These are phyloP conservation scores for Acidomyces sp. DNA, from an alignment of 495 filamentous ascomycete species.

Conservation along the genomic window DNA sequence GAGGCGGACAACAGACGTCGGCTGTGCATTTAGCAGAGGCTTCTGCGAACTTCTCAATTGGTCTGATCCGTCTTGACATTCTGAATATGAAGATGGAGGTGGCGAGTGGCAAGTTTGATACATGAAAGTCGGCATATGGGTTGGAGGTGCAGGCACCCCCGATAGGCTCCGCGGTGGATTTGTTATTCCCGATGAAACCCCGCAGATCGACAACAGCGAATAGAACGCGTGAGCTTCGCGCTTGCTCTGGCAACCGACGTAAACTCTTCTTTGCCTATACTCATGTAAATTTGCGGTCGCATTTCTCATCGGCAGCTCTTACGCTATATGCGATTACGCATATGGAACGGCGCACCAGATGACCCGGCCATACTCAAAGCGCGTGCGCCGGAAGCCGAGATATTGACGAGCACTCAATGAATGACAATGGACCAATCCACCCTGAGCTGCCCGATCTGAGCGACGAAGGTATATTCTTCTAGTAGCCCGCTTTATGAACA, in stretches of 20 bases:
- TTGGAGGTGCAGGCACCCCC: too few relatives aligned
- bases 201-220: background rate
- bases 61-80: constrained; percentile 38
- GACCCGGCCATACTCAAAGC: constrained; percentile 20
- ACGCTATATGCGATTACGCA: constrained; percentile 8
- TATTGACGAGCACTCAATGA: constrained; percentile 9
- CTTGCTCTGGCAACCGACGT: too few relatives aligned
- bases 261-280: background rate
- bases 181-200: too few relatives aligned
- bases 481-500: background rate
- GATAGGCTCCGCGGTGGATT: too few relatives aligned
- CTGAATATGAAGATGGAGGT: background rate
- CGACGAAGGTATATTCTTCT: constrained; percentile 45
- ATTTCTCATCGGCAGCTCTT: constrained; percentile 11
- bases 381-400: constrained; percentile 16
- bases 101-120: too few relatives aligned
- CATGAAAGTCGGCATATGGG: too few relatives aligned
- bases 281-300: background rate
- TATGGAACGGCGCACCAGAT: constrained; percentile 16
- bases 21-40: constrained; percentile 69
- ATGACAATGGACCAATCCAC: constrained; percentile 23
- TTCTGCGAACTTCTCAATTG: constrained; percentile 79
- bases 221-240: constrained; percentile 7
- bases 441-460: constrained; percentile 39
- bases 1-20: constrained; percentile 45